phyloP scores from a whole-genome alignment of 2,329 filamentous ascomycete genomes.

The Ramularia collo-cygni region DNA sequence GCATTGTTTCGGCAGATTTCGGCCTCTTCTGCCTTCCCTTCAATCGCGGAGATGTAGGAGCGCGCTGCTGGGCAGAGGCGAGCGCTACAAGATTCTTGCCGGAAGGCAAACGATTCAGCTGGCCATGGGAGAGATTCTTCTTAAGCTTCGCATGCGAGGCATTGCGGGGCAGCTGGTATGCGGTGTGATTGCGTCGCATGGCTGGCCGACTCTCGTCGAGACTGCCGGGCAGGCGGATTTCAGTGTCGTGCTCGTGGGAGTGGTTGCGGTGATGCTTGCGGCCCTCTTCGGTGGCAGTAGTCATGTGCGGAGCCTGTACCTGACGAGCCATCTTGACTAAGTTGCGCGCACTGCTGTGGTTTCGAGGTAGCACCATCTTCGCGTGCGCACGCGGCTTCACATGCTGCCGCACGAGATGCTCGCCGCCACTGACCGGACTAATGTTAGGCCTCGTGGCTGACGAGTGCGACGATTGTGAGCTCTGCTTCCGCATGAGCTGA shows the following conservation, averaged over 20 bases:
- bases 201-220: slow-evolving; percentile 25
- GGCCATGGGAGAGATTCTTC: slow-evolving; percentile 39
- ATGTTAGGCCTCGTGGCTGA: slow-evolving; percentile 10
- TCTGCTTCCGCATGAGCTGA: slow-evolving; percentile 25
- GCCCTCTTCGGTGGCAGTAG: slow-evolving; percentile 15
- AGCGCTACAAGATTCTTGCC: slow-evolving; percentile 32
- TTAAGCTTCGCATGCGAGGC: slow-evolving; percentile 28
- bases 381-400: slow-evolving; percentile 21
- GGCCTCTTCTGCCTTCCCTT: slow-evolving; percentile 27
- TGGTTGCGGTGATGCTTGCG: slow-evolving; percentile 22
- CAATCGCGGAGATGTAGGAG: slow-evolving; percentile 23
- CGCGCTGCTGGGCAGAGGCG: slow-evolving; percentile 13
- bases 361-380: slow-evolving; percentile 28
- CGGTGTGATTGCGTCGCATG: slow-evolving; percentile 28
- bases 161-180: slow-evolving; percentile 26
- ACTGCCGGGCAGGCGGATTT: slow-evolving; percentile 29
- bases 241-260: slow-evolving; percentile 28
- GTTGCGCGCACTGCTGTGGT: slow-evolving; percentile 29
- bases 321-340: slow-evolving; percentile 24
- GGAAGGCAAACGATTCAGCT: slow-evolving; percentile 36
- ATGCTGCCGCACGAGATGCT: slow-evolving; percentile 19
- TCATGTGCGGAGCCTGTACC: slow-evolving; percentile 16
- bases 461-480: slow-evolving; percentile 23
- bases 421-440: slow-evolving; percentile 23
- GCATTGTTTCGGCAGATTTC: slow-evolving; percentile 25